These are phyloP conservation scores for Daldinia bambusicola DNA, from an alignment of 495 filamentous ascomycete species.

Conservation along the genomic window DNA sequence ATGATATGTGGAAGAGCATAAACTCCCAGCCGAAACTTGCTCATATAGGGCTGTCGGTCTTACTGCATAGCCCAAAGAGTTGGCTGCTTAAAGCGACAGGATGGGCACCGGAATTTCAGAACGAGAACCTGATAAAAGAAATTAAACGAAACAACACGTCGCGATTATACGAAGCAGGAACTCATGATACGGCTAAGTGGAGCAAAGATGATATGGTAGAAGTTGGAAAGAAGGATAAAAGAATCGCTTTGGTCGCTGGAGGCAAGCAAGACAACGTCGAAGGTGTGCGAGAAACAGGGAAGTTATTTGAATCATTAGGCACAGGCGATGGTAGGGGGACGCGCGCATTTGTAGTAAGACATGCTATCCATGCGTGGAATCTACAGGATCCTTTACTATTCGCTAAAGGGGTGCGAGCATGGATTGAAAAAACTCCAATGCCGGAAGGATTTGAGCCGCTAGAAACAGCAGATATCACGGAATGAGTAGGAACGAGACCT, in stretches of 20 bases:
- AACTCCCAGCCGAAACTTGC: slow-evolving; percentile 33
- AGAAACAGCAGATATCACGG: not conserved
- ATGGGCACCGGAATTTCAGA: slow-evolving; percentile 34
- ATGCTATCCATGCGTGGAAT: slow-evolving; percentile 52
- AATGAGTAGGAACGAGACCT: not conserved
- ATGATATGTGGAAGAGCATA: slow-evolving; percentile 61
- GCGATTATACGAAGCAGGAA: slow-evolving; percentile 19
- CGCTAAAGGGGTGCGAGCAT: slow-evolving; percentile 46
- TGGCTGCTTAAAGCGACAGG: slow-evolving; percentile 29
- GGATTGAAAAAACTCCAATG: slow-evolving; percentile 47
- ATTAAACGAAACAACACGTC: slow-evolving; percentile 41
- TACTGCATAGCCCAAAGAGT: slow-evolving; percentile 35
- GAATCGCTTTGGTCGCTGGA: slow-evolving; percentile 43
- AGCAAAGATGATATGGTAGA: slow-evolving; percentile 26
- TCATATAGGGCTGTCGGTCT: slow-evolving; percentile 27
- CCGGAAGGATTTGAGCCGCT: slow-evolving; percentile 43
- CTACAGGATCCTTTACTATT: slow-evolving; percentile 50
- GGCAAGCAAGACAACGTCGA: slow-evolving; percentile 48
- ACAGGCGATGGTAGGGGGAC: slow-evolving; percentile 28
- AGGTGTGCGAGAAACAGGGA: slow-evolving; percentile 41
- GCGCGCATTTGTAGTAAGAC: slow-evolving; percentile 47
- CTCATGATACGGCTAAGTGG: slow-evolving; percentile 31
- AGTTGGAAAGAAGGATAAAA: slow-evolving; percentile 41
- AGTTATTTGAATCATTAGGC: slow-evolving; percentile 38
- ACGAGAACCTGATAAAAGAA: slow-evolving; percentile 43